A percentile compares a stretch with the other conserved stretches of the same genome.
phyloP scores from a whole-genome alignment of 2,329 filamentous ascomycete species.

The Paraphaeosphaeria sporulosa region DNA sequence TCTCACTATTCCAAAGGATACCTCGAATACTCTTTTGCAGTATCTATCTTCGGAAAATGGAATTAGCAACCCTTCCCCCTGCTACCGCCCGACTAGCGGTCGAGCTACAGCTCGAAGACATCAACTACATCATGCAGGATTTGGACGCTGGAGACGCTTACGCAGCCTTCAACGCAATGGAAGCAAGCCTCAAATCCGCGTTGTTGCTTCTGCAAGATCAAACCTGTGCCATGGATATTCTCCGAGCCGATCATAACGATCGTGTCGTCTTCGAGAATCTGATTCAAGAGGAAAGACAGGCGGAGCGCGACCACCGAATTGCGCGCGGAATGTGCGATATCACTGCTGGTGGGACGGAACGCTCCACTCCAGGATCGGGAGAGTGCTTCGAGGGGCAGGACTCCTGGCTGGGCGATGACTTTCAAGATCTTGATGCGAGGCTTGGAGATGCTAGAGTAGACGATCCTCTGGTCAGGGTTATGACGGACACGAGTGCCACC shows the following conservation, averaged over 20 bases:
- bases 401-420: neutral
- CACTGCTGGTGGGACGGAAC: neutral
- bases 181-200: neutral
- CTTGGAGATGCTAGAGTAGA: neutral
- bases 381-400: neutral
- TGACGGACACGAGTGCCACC: neutral
- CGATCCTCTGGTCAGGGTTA: neutral
- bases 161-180: constrained; percentile 12
- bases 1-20: neutral
- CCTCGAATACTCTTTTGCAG: neutral
- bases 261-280: constrained; percentile 11
- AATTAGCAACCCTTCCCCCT: constrained; percentile 17
- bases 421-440: neutral
- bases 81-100: constrained; percentile 17
- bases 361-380: neutral
- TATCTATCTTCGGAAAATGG: constrained; percentile 6
- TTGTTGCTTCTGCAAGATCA: constrained; percentile 16
- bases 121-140: constrained; percentile 13
- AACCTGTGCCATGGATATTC: constrained; percentile 18
- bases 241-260: constrained; percentile 13
- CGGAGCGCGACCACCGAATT: constrained; percentile 19
- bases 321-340: constrained; percentile 12
- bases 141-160: constrained; percentile 5
- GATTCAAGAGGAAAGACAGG: constrained; percentile 22
- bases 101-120: constrained; percentile 22